Conservation (phyloP, 768 basidiomycete species). For the Pisolithus microcarpus region DNA sequence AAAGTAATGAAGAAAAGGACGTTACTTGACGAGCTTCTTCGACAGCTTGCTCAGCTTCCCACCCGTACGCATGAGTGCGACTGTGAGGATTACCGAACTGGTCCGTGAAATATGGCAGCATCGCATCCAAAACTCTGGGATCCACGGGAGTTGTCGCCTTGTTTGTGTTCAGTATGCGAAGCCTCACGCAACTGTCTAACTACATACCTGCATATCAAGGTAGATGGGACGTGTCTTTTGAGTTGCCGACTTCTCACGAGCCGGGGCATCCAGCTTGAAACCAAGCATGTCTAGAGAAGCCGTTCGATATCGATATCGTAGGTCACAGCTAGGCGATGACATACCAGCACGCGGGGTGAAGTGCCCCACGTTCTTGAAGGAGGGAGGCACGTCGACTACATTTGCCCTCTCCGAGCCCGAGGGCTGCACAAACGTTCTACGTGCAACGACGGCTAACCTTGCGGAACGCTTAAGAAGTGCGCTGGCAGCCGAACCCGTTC, state of each 20-base stretch:
- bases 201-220: conserved; percentile 88
- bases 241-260: conserved; percentile 47
- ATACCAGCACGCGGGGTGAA: conserved; percentile 66
- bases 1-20: conserved; percentile 7
- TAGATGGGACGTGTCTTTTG: conserved; percentile 85
- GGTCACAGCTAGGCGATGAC: conserved; percentile 6
- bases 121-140: conserved; percentile 92
- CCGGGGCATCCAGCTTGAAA: conserved; percentile 68
- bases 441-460: conserved; percentile 19
- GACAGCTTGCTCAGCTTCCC: conserved; percentile 95
- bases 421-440: conserved; percentile 70
- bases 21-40: conserved; percentile 82
- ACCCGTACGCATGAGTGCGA: conserved; percentile 97
- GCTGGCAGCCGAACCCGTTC: conserved; percentile 30
- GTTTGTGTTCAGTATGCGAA: conserved; percentile 4
- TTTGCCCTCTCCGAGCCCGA: conserved; percentile 78
- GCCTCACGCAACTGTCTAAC: background rate
- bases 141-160: conserved; percentile 98
- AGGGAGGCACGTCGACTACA: conserved; percentile 72
- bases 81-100: conserved; percentile 98
- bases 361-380: conserved; percentile 61
- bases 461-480: conserved; percentile 19
- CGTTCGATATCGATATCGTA: conserved; percentile 1
- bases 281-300: conserved; percentile 69
- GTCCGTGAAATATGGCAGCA: conserved; percentile 93